Evolutionary conservation across 768 basidiomycete species (phyloP), one percentile per base, ranked within the genome.

Genomic region (Pleurotus eryngii): DNA sequence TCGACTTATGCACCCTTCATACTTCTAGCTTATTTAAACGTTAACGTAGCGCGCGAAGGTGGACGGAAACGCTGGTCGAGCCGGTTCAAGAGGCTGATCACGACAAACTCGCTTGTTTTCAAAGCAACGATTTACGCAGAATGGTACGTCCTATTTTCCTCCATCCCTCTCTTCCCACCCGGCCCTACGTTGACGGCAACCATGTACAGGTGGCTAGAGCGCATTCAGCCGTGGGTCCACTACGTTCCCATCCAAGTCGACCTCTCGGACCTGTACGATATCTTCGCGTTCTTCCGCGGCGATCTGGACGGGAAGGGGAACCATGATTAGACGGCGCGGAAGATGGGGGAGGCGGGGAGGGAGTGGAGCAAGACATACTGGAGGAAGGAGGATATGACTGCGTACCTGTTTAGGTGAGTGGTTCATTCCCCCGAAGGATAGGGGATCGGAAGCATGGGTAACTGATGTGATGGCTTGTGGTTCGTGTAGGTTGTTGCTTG

Each of bases 81-180:
- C 22, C 74, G 84, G 5, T 89, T 86, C 67, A 84, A 84, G 57
- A 72, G 82, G 4, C 69, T 87, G 3, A 74, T 87, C 11, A 78
- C 79, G 5, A 76, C 77, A 42, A 85, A 85, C 22, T 79, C 85
- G 0, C 74, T 86, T 20, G 69, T 88, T 3, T 81, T 88, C 67
- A 87, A 88, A 65, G 73, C 82, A 11, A 85, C 86, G 0, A 77
- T 84, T 54, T 87, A 83, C 62, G 85, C 85, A 1, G 87, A 87
- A 68, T 89, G 87, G 87, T 84, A 68, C 6, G 67, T 7, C 18
- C 24, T 24, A 24, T 24, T 24, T 24, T 24, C 4, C 15, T 1
- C 42, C 9, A 35, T 17, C 20, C 17, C 39, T 35, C 15, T n/a
- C n/a, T n/a, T n/a, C n/a, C n/a, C n/a, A n/a, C 4, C 49, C 11